A percentile compares a stretch with the other conserved stretches of the same genome.
phyloP scores from a whole-genome alignment of 495 filamentous ascomycete species.

The Paragyromitra xinjiangensis region DNA sequence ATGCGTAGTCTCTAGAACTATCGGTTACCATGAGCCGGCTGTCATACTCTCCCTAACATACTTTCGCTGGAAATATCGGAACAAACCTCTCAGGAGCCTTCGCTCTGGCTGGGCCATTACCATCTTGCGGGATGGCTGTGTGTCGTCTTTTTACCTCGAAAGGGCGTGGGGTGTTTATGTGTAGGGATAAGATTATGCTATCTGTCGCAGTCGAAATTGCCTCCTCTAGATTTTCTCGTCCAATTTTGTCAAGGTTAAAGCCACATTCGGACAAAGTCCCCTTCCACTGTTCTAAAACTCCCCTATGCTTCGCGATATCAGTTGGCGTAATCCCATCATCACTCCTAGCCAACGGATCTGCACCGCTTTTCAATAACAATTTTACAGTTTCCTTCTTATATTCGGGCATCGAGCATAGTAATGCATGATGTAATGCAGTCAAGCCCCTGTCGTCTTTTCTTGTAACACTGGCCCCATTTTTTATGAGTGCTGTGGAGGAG shows the following conservation, averaged over 20 bases:
- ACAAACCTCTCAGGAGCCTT: background rate
- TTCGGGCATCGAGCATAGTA: slow-evolving; percentile 15
- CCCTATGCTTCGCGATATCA: slow-evolving; percentile 29
- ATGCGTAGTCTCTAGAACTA: slow-evolving; percentile 10
- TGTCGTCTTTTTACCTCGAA: slow-evolving; percentile 18
- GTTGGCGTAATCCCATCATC: slow-evolving; percentile 29
- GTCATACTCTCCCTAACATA: background rate
- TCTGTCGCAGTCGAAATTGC: slow-evolving; percentile 26
- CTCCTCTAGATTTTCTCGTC: background rate
- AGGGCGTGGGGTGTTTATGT: background rate
- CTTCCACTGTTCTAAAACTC: slow-evolving; percentile 10
- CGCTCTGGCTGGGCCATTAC: background rate
- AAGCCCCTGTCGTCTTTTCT: slow-evolving; percentile 27
- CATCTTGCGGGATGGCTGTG: background rate
- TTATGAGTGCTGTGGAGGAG: slow-evolving; percentile 8
- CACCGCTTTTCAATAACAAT: slow-evolving; percentile 13
- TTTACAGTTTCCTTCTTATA: slow-evolving; percentile 32
- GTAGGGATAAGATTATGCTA: slow-evolving; percentile 13
- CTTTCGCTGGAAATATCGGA: background rate
- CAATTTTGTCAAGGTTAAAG: slow-evolving; percentile 19
- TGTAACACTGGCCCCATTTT: slow-evolving; percentile 16
- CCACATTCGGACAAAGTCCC: slow-evolving; percentile 20
- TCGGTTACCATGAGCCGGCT: background rate
- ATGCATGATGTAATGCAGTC: slow-evolving; percentile 21
- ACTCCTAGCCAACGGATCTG: background rate